phyloP scores from a whole-genome alignment of 2,329 filamentous ascomycete species.

The Trichoderma pleuroti region DNA sequence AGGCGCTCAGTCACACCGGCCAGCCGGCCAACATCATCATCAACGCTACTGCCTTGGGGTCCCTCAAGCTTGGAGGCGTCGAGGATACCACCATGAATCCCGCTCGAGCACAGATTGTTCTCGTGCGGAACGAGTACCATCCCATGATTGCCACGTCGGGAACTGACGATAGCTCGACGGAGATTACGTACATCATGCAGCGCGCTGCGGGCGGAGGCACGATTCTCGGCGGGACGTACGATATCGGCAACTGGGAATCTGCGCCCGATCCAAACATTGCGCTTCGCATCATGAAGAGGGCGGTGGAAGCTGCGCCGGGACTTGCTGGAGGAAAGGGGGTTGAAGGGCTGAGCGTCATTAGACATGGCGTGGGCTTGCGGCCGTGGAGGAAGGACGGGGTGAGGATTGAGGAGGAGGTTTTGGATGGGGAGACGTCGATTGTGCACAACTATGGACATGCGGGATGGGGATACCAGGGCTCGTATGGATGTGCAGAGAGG shows the following conservation, averaged over 20 bases:
- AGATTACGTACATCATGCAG: conserved; percentile 78
- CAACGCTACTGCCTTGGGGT: conserved; percentile 80
- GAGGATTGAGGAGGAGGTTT: conserved; percentile 60
- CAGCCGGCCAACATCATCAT: conserved; percentile 65
- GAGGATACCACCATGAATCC: conserved; percentile 70
- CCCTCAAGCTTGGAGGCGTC: conserved; percentile 75
- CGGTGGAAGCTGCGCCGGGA: conserved; percentile 60
- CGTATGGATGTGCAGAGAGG: conserved; percentile 66
- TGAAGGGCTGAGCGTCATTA: conserved; percentile 68
- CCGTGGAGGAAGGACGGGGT: conserved; percentile 72
- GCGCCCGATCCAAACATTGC: conserved; percentile 77
- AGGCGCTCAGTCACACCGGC: conserved; percentile 48
- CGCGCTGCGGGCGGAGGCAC: conserved; percentile 77
- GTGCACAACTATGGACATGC: conserved; percentile 80
- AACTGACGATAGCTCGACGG: conserved; percentile 68
- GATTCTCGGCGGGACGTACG: conserved; percentile 80
- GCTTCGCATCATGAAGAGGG: conserved; percentile 77
- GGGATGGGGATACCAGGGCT: conserved; percentile 70
- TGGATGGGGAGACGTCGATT: conserved; percentile 57
- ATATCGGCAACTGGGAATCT: conserved; percentile 74
- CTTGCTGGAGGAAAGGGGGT: conserved; percentile 65
- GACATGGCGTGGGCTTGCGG: conserved; percentile 78
- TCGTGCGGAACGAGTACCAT: conserved; percentile 75
- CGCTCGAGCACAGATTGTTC: conserved; percentile 75
- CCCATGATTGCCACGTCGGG: conserved; percentile 69